phyloP scores from a whole-genome alignment of 805 yeast species.

The Candida yuanshanica region DNA sequence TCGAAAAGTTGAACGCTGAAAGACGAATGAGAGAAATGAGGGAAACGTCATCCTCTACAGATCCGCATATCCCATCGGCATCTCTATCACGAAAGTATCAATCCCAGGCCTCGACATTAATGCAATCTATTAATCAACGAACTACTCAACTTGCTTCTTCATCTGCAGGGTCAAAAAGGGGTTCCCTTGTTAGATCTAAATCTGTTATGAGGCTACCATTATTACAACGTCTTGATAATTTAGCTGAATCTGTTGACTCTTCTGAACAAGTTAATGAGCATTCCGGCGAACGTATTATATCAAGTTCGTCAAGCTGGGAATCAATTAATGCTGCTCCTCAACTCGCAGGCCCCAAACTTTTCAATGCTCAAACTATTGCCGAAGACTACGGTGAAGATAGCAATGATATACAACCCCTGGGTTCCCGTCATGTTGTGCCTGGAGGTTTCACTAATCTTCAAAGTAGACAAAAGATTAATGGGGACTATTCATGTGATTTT shows the following conservation, averaged over 20 bases:
- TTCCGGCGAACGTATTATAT: neutral
- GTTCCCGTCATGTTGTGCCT: neutral
- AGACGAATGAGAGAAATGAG: neutral
- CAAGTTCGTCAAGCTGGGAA: neutral
- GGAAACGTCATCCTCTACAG: neutral
- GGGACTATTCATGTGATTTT: neutral
- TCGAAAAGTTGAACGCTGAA: conserved; percentile 29
- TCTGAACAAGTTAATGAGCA: neutral
- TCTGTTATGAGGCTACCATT: neutral
- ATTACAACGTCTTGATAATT: neutral
- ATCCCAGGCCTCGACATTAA: conserved; percentile 3
- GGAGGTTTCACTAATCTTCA: neutral
- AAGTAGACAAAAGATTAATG: neutral
- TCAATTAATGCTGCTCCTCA: neutral
- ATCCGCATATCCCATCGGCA: neutral
- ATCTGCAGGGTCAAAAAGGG: neutral
- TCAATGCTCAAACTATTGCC: neutral
- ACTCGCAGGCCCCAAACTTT: neutral
- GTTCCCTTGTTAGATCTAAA: neutral
- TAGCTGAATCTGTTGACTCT: neutral
- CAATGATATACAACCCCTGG: no score
- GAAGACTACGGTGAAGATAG: no score
- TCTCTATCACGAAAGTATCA: neutral
- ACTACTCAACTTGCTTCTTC: neutral
- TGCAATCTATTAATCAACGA: conserved; percentile 4